Percentiles rank a stretch among this genome's conserved stretches.
These are phyloP conservation scores for Cladosporium oxysporum DNA, from an alignment of 2,329 filamentous ascomycete genomes.

Conservation along the genomic window DNA sequence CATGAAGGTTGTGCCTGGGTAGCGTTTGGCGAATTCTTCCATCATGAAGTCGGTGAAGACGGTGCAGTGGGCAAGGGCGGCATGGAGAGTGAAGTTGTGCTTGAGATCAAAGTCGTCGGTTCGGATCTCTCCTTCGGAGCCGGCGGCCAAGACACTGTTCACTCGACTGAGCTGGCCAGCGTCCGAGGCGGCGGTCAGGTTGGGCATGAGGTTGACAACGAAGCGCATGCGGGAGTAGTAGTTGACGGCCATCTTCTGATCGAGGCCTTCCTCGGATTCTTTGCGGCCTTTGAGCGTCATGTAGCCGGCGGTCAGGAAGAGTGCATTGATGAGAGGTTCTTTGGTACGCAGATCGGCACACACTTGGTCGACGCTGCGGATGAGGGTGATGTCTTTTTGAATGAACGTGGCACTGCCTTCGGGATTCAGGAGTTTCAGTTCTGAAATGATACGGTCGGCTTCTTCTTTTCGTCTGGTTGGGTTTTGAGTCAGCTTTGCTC, in stretches of 20 bases:
- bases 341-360: slow-evolving; percentile 52
- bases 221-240: slow-evolving; percentile 63
- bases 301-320: slow-evolving; percentile 57
- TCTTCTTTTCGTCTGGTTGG: slow-evolving; percentile 39
- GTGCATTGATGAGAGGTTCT: slow-evolving; percentile 56
- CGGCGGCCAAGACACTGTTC: slow-evolving; percentile 56
- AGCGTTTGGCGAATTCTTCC: slow-evolving; percentile 50
- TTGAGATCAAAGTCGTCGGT: slow-evolving; percentile 49
- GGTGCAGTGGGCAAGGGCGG: slow-evolving; percentile 46
- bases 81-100: slow-evolving; percentile 41
- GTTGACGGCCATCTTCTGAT: slow-evolving; percentile 52
- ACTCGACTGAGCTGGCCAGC: slow-evolving; percentile 51
- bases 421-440: slow-evolving; percentile 43
- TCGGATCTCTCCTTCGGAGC: slow-evolving; percentile 55
- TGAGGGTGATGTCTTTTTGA: slow-evolving; percentile 43
- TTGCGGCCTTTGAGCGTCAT: slow-evolving; percentile 44
- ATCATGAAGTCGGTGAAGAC: slow-evolving; percentile 55
- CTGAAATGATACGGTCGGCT: slow-evolving; percentile 40
- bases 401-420: slow-evolving; percentile 44
- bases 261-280: slow-evolving; percentile 60
- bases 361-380: slow-evolving; percentile 46
- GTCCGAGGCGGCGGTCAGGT: slow-evolving; percentile 48
- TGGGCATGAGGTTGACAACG: slow-evolving; percentile 58
- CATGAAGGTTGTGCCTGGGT: slow-evolving; percentile 52
- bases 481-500: background rate